Conservation (phyloP, 768 basidiomycete species). For the Amanita inopinata region DNA sequence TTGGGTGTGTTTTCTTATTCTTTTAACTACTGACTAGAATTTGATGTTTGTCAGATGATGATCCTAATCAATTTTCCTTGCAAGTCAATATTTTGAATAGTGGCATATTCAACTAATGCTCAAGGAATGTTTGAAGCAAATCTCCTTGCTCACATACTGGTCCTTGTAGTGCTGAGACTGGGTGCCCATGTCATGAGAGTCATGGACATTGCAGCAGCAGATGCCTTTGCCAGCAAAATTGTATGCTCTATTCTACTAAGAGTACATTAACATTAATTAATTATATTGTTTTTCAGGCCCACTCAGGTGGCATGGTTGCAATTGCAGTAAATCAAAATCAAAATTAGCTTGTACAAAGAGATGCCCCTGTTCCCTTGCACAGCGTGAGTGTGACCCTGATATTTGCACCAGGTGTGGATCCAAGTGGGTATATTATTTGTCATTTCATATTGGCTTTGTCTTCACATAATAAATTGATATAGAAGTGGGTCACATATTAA, state of each 20-base stretch:
- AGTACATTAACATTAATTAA: neutral
- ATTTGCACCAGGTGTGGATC: constrained; percentile 44
- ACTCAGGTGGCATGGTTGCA: constrained; percentile 49
- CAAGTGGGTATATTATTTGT: constrained; percentile 27
- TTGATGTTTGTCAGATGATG: neutral
- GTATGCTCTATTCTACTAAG: constrained; percentile 24
- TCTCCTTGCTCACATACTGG: constrained; percentile 49
- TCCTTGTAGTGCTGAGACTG: constrained; percentile 31
- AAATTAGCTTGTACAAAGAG: constrained; percentile 21
- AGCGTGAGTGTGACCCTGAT: constrained; percentile 62
- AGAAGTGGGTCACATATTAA: constrained; percentile 2
- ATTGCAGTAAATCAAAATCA: constrained; percentile 26
- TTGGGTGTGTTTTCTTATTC: too few species aligned
- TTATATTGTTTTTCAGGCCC: constrained; percentile 28
- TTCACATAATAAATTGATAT: neutral
- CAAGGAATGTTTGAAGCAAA: constrained; percentile 22
- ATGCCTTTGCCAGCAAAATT: constrained; percentile 43
- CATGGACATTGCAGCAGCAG: constrained; percentile 44
- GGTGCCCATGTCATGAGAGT: constrained; percentile 42
- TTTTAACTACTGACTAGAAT: neutral
- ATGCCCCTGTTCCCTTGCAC: constrained; percentile 43
- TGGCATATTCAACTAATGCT: neutral
- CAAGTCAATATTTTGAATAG: neutral
- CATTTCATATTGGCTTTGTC: neutral
- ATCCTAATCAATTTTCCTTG: neutral